Evolutionary conservation across 129 eudicot species (phyloP), one percentile per base, ranked within the genome.

Genomic region (Tagetes erecta): DNA sequence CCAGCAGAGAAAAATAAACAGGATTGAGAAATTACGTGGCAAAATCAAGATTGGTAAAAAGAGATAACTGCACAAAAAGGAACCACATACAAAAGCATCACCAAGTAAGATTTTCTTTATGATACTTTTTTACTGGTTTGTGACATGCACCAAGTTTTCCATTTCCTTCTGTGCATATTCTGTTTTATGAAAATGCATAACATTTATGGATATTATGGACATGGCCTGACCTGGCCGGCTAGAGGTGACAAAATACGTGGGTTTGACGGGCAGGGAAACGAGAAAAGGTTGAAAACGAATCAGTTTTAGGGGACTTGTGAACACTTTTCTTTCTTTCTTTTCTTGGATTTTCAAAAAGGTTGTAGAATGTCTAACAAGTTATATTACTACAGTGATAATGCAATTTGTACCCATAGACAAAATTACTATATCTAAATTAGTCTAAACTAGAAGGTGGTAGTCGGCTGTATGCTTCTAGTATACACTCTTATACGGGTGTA

Each of bases 1-100:
- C 3, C 80, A 59, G 34, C 91, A 83, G 6, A 78, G 83, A 71
- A 74, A 82, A 39, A 55, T 76, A 38, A 84, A 88, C 68, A 42
- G 83, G 78, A 58, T 80, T 27, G 82, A 81, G 30, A 91, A 79
- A 76, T 47, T 79, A 59, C 86, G 49, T 68, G 65, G 72, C 53
- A 89, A 85, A 76, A 76, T 86, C 3, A 79, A 84, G 44, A 30
- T 37, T 14, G 71, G 73, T 65, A 59, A 35, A 34, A 82, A 70
- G 14, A n/a, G 55, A 37, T 75, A 37, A 36, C 42, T 49, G 12
- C 35, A 49, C 70, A 74, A 34, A 45, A 40, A 5, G 68, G 8
- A 38, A 14, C 0, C 62, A 2, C 20, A 53, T 71, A 8, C 41
- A 59, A 36, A 20, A 33, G 3, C 20, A 35, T 35, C 42, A 5